Evolutionary conservation across 768 basidiomycete species (phyloP), one percentile per base, ranked within the genome.

Genomic region (Termitomyces sp.): DNA sequence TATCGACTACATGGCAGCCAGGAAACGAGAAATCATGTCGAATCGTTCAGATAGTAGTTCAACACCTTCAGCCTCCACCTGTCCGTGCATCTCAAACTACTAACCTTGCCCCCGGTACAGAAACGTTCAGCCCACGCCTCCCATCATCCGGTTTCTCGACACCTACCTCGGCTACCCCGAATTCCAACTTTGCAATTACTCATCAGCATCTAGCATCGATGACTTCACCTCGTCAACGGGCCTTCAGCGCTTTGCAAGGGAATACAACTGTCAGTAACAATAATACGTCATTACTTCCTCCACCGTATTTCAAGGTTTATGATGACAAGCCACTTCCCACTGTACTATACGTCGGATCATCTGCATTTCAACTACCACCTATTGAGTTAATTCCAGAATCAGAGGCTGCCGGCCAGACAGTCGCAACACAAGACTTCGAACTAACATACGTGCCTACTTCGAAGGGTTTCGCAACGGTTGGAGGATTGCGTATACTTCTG

Each of bases 401-500:
- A n/a, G 54, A 65, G 22, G 56, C 54, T 41, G 64, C 61, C 20
- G 56, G 65, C 36, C 77, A 71, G 56, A 68, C 70, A 8, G 70
- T 77, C 53, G 73, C 69, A 2, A 76, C 75, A 8, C 80, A 81
- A 63, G 79, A 84, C 22, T 90, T 92, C 56, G 80, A 84, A 52
- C 71, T 90, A 50, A 74, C 80, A 9, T 94, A 83, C 58, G 52
- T 90, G 40, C 79, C 88, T 1, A 67, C 80, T 20, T 74, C 70
- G 48, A 75, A 72, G 5, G 92, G 92, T 0, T 88, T 88, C 66
- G 71, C 75, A 26, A 74, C 74, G 3, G 77, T 86, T 18, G 90
- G 91, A 18, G 90, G 91, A 1, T 66, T 93, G 57, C 79, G 90
- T n/a, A 74, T 90, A 30, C 63, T 93, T 28, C 71, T 91, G 28